Base-by-base conservation (phyloP, 1,284 basidiomycete species). In the Albatrellus sp. region DNA sequence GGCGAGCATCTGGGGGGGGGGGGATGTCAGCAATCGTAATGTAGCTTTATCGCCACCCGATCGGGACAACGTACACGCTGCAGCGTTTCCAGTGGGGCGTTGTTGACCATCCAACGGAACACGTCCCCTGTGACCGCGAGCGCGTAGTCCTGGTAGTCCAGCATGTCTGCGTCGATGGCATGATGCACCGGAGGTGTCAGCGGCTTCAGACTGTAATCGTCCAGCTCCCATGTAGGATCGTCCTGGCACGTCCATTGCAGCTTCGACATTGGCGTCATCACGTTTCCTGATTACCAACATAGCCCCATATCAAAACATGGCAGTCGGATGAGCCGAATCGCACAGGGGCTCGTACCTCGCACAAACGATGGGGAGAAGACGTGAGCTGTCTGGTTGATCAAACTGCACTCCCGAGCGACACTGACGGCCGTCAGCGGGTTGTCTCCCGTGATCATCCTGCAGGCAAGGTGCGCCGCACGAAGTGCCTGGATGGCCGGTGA, bases 361-460 rank as follows among this genome's bases (percentile, higher is more conserved):
- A 78, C 61, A 59, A 98, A 98, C 0, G 67, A 64, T 0, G 96
- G 92, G 20, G 83, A 72, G 61, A 94, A 99, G n/a, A 98, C 87
- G 55, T 92, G 84, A 0, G 88, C 87, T 19, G 88, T 87, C 50
- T 86, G 86, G 41, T 81, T 88, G 51, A 98, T 80, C 50, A 99
- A 71, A 40, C 80, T 80, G 55, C 94, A 98, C 64, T 99, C 96
- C 48, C 94, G 73, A 10, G 92, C 96, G 29, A 99, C 96, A 54
- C 90, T 93, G 55, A 98, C 90, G 2, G 96, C 96, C 1, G 96
- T 99, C 36, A 96, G 72, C 29, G 93, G 83, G 55, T 98, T 98
- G 60, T 99, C 96, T 8, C 96, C 96, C 0, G 96, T 98, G 46
- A 97, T 94, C 96, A 99, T 98, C 52, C 93, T 76, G 56, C 90